Base-by-base conservation (phyloP, 2,329 filamentous ascomycete genomes). In the Apiospora rasikravindrae region DNA sequence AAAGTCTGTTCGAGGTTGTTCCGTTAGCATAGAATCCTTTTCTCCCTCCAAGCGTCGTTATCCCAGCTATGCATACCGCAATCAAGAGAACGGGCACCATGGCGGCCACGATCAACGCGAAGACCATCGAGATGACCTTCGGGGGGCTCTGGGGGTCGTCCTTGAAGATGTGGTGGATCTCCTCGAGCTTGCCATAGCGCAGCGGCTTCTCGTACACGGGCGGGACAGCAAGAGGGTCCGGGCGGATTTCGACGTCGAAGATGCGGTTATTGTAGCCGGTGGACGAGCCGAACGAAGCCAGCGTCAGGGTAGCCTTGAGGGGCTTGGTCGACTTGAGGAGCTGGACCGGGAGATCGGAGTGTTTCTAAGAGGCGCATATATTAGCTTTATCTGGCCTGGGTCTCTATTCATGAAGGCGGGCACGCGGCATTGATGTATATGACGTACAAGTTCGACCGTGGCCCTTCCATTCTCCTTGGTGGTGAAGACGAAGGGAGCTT, bases 121-220 rank as follows among this genome's bases (percentile, higher is more conserved):
- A 98, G 72, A 93, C 86, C 69, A 96, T 79, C 2, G 94, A 96
- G 75, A 98, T 89, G 73, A 96, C 81, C 82, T 91, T 90, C 67
- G 94, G 93, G 29, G 95, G 95, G 82, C 90, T 98, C 83, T 89
- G 90, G 64, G 95, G 90, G 78, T 96, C 94, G 19, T 87, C 83
- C 75, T 90, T 91, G 90, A 98, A 99, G 78, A 93, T 93, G 86
- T 99, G 96, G 85, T 94, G 89, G 80, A 99, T 98, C 83, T 97
- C 93, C 13, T 90, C 86, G 76, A 91, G 90, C 84, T 94, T 93
- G 80, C 93, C 93, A 83, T 98, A 98, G 83, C 96, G 92, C 75
- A 95, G 83, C 13, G 94, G 91, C 76, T 90, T 86, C 77, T 93
- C 88, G 78, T 91, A 89, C 71, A 87, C 83, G 26, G 90, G 86